Evolutionary conservation across 75 land plant species (phyloP), one percentile per base, ranked within the genome.

Genomic region (Sequoiadendron giganteum): DNA sequence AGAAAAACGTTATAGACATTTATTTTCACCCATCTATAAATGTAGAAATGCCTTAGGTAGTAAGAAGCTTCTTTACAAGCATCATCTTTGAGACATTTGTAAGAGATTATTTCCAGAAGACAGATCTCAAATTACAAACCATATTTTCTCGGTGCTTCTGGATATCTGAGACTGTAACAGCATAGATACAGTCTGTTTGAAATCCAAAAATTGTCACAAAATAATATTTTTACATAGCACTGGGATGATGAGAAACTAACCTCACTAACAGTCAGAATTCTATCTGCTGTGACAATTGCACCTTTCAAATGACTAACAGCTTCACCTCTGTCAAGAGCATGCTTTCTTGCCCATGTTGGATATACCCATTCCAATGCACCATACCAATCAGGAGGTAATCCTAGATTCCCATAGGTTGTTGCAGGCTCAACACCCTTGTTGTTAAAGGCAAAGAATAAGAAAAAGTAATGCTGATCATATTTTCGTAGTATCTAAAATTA

Each of bases 251-350:
- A 82, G 84, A 21, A 73, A 88, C 45, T 55, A n/a, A 96, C 98
- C 99, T 95, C 86, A 89, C 95, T 94, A 61, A 98, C 99, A 28
- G 99, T 95, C 18, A 98, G 87, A 65, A 98, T 90, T 28, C 99
- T 93, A 81, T 98, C 99, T 83, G 96, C 89, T 10, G 99, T 98
- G 39, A 98, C 99, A 89, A 97, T 73, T 61, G 98, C 99, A 87
- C 98, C 97, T 89, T 97, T 97, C 87, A 97, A 91, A 91, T 94
- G 87, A 91, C 95, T 97, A 85, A 97, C 99, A 85, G 99, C 97
- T 90, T 97, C 96, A 83, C 99, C 99, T 70, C 90, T 93, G 88
- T 98, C 99, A 72, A 98, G 91, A 38, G 98, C 99, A 93, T 98
- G 99, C 76, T 87, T 91, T 84, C 99, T 92, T 55, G 99, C 97